Percentiles rank a stretch among this genome's conserved stretches.
These are phyloP conservation scores for Apiospora koreana DNA, from an alignment of 2,329 filamentous ascomycete species.

Conservation along the genomic window DNA sequence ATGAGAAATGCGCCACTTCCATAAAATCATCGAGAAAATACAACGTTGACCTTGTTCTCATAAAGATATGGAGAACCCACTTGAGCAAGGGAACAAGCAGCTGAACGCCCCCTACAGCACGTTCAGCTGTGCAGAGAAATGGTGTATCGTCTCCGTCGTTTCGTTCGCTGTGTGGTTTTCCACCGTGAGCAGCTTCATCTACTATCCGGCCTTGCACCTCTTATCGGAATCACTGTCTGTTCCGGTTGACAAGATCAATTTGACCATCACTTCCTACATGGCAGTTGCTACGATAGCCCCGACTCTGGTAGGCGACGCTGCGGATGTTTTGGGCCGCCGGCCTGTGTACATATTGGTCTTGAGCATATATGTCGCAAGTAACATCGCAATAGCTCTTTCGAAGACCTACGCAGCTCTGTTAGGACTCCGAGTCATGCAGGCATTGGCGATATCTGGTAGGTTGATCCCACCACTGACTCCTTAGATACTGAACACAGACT, in stretches of 20 bases:
- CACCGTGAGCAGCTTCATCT: constrained; percentile 18
- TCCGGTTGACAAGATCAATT: constrained; percentile 17
- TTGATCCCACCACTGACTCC: neutral
- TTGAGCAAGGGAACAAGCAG: neutral
- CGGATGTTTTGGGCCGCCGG: constrained; percentile 18
- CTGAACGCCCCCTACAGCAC: neutral
- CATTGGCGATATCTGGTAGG: constrained; percentile 18
- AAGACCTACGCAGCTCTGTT: constrained; percentile 15
- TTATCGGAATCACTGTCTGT: constrained; percentile 14
- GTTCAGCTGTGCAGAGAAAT: constrained; percentile 10
- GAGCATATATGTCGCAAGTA: constrained; percentile 17
- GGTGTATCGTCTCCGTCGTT: constrained; percentile 14
- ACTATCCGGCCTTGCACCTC: constrained; percentile 17
- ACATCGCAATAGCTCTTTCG: constrained; percentile 19
- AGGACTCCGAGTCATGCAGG: constrained; percentile 18
- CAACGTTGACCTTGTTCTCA: neutral
- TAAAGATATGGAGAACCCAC: neutral
- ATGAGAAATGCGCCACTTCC: too few species aligned
- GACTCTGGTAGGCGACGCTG: constrained; percentile 16
- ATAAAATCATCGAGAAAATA: too few species aligned
- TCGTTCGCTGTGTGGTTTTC: constrained; percentile 17
- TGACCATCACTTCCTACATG: constrained; percentile 22
- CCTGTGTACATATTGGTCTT: constrained; percentile 15
- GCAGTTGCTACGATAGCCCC: constrained; percentile 15
- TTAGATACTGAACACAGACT: neutral